Evolutionary conservation across 192 early-diverging fungal genomes (phyloP).

Genomic region (Diversispora epigaea): DNA sequence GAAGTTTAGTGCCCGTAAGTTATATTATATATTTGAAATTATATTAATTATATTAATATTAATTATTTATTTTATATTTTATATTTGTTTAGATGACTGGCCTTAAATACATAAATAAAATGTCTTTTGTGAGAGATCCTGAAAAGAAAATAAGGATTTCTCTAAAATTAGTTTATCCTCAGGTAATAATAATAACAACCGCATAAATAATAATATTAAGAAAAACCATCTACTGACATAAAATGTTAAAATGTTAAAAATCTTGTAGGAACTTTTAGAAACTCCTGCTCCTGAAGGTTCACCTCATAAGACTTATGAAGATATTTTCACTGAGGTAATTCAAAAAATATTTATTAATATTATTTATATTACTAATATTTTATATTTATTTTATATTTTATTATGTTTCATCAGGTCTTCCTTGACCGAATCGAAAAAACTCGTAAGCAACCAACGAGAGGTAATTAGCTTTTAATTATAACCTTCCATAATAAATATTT

Average conservation of each 20-base stretch:
- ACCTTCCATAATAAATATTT: background rate
- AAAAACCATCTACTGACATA: too few relatives aligned
- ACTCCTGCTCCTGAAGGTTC: background rate
- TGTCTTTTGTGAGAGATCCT: too few relatives aligned
- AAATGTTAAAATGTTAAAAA: background rate
- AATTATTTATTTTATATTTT: background rate
- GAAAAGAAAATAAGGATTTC: too few relatives aligned
- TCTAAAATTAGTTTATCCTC: too few relatives aligned
- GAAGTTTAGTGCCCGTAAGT: constrained; percentile 36
- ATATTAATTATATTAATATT: too few relatives aligned
- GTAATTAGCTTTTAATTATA: background rate
- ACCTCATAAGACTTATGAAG: constrained; percentile 3
- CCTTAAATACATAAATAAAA: too few relatives aligned
- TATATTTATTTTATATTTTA: background rate
- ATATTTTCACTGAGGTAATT: constrained; percentile 19
- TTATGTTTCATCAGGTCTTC: background rate
- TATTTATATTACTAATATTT: background rate
- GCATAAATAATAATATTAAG: background rate
- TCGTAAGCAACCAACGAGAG: background rate
- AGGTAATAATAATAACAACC: background rate
- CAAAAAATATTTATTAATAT: background rate
- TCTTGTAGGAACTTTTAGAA: background rate
- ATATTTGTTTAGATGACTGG: background rate
- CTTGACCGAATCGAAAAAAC: background rate
- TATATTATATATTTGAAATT: too few relatives aligned